These are phyloP conservation scores for Cucumis cinereus DNA, from an alignment of 306 rosid genomes.

Conservation along the genomic window DNA sequence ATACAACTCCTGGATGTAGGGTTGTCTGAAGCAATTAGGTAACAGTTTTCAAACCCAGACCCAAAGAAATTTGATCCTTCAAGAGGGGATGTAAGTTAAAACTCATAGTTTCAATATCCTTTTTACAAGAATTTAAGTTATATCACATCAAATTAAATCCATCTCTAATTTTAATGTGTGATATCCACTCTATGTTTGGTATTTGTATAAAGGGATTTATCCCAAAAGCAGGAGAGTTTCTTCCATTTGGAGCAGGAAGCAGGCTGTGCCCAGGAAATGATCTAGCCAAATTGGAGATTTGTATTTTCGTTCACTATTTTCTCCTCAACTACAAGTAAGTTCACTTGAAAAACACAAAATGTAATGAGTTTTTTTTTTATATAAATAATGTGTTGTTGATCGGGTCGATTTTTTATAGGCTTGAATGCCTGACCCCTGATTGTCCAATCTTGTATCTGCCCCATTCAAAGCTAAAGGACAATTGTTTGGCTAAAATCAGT, in stretches of 20 bases:
- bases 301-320: slow-evolving; percentile 34
- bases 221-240: slow-evolving; percentile 19
- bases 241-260: too few relatives aligned
- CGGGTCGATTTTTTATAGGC: slow-evolving; percentile 14
- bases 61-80: slow-evolving; percentile 36
- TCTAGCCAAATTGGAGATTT: slow-evolving; percentile 34
- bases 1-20: slow-evolving; percentile 82
- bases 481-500: slow-evolving; percentile 27
- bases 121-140: not conserved
- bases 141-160: not conserved
- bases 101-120: not conserved
- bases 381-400: not conserved
- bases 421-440: slow-evolving; percentile 26
- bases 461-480: slow-evolving; percentile 28
- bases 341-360: not conserved
- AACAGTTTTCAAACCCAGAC: too few relatives aligned
- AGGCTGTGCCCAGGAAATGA: slow-evolving; percentile 38
- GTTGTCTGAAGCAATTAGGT: too few relatives aligned
- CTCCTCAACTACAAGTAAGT: slow-evolving; percentile 38
- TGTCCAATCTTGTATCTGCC: slow-evolving; percentile 15
- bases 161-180: not conserved
- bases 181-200: not conserved
- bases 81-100: slow-evolving; percentile 35
- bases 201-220: slow-evolving; percentile 14
- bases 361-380: not conserved